Base-by-base conservation (phyloP, 2,329 filamentous ascomycete genomes). In the Chalara sp. region DNA sequence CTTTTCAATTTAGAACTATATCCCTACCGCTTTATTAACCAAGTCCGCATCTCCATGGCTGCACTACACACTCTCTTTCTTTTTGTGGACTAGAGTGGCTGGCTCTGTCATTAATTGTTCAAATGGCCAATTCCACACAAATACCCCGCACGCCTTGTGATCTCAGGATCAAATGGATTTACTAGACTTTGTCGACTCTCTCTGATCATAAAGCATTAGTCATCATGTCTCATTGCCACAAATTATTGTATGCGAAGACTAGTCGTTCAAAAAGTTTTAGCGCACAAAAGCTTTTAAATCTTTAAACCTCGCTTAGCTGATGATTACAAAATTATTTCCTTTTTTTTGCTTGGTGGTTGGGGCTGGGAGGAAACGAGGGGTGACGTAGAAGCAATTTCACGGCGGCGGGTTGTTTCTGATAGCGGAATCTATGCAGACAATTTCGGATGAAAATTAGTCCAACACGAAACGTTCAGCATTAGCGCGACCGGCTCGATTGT, bases 391-490 rank as follows among this genome's bases (percentile, higher is more conserved):
- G 57, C 64, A 44, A 33, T 70, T 45, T 71, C 68, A 6, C 61
- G 62, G 1, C 54, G 72, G 2, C 60, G 65, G 1, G 72, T 74
- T 51, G 71, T 71, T 29, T 63, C 63, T 2, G 62, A 67, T 32
- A 61, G 58, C 35, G 21, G 21, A 67, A 66, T 6, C 54, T 72
- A 4, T 74, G 70, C 43, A 75, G 72, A 5, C 60, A 70, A 5
- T 75, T 72, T 53, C 67, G 70, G 1, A 74, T 68, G 0, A 66
- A 66, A 74, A 52, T 70, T 76, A 30, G 68, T 60, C 43, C 59
- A 62, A 13, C 58, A 60, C 37, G 55, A 58, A 33, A 55, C 47
- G 10, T 48, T 52, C 3, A 32, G 52, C 8, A 47, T 45, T 1
- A 47, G 46, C 33, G 49, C 56, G 6, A 49, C 6, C 7, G 54